Evolutionary conservation across 306 rosid species (phyloP), one percentile per base, ranked within the genome.

Genomic region (Begonia masoniana): DNA sequence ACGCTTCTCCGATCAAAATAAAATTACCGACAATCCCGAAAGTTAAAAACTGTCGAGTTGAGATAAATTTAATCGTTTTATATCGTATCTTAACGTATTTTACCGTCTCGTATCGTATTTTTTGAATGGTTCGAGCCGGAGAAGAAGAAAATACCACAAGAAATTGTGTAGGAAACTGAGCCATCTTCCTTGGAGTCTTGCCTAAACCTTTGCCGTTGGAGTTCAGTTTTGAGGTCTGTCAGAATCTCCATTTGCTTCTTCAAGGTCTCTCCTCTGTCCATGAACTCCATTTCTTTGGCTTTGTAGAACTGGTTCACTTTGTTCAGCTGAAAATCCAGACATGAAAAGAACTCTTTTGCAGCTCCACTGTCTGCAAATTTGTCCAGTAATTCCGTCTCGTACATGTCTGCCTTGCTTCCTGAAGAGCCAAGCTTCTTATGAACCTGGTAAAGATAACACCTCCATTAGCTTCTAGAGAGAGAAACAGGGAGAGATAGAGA

Each of bases 311-410:
- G 79, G 15, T 92, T 92, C 64, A 92, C 99, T 69, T 81, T 83
- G 73, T 83, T 86, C 9, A 92, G 96, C 58, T 92, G 96, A 36
- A 64, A 78, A 64, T 92, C 99, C 41, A 92, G 67, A 56, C 93
- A 79, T 47, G 83, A 62, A 58, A 92, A 92, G 62, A 92, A 92
- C n/a, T 86, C 95, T 24, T 79, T 86, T 2, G 95, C 78, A 4
- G 95, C 84, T 53, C 78, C 81, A 54, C 77, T 75, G 21, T 86
- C 99, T 5, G 84, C 79, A 64, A 92, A 84, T 60, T 86, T 80
- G 42, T 86, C 99, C 10, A 92, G 64, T 63, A 92, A 49, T 61
- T 92, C 96, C 6, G 99, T 92, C 70, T 92, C 99, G 62, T 92
- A 92, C 79, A 83, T 66, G 55, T 86, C 95, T 19, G 80, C 95